phyloP scores from a whole-genome alignment of 1,139 yeast genomes.

The Pneumocystis jirovecii region DNA sequence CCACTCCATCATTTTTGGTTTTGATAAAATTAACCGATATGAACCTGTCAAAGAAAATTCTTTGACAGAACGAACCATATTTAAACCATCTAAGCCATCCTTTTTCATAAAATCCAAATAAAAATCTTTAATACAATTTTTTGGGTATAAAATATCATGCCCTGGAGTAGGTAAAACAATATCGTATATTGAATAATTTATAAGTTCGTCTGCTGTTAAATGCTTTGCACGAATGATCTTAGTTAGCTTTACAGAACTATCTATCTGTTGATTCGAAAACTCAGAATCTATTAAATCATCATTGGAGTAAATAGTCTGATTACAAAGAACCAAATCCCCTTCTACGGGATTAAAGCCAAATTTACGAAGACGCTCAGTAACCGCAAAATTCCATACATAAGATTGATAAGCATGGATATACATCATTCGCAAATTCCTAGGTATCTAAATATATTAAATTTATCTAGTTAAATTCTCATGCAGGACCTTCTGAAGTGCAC shows the following conservation, averaged over 20 bases:
- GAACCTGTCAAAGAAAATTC: slow-evolving; percentile 90
- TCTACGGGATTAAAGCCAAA: slow-evolving; percentile 56
- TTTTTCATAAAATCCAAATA: slow-evolving; percentile 62
- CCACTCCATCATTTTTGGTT: slow-evolving; percentile 52
- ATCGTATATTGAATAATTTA: slow-evolving; percentile 57
- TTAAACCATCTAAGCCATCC: slow-evolving; percentile 70
- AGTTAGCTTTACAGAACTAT: slow-evolving; percentile 38
- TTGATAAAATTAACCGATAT: slow-evolving; percentile 61
- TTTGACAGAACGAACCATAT: slow-evolving; percentile 69
- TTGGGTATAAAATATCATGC: slow-evolving; percentile 70
- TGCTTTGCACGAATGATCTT: slow-evolving; percentile 35
- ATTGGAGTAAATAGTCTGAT: slow-evolving; percentile 17
- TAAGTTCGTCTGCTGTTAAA: slow-evolving; percentile 47
- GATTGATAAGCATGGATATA: slow-evolving; percentile 97
- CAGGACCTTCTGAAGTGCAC: slow-evolving; percentile 38
- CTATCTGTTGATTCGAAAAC: slow-evolving; percentile 40
- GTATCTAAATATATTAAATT: slow-evolving; percentile 43
- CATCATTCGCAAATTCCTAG: slow-evolving; percentile 83
- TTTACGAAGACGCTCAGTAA: slow-evolving; percentile 57
- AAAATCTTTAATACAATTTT: slow-evolving; percentile 45
- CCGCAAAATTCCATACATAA: slow-evolving; percentile 81
- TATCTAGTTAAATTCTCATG: background rate
- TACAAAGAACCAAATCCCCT: slow-evolving; percentile 56
- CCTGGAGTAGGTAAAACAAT: slow-evolving; percentile 93
- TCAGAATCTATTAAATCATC: slow-evolving; percentile 19